Evolutionary conservation across 148 eudicot genomes (phyloP), one percentile per base, ranked within the genome.

Genomic region (Arbutus unedo): DNA sequence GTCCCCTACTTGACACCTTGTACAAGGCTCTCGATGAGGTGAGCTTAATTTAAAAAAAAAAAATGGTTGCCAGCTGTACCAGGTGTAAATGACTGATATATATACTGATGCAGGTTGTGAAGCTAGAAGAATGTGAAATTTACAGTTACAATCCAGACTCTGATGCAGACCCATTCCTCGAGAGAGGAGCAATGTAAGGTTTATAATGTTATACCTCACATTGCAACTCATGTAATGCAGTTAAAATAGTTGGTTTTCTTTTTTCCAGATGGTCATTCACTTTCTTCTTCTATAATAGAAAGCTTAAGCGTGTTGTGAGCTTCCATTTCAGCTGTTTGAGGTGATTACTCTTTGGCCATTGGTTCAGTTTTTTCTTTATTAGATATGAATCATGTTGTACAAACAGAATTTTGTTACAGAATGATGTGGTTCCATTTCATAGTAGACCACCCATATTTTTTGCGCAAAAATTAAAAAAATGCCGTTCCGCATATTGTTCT

Each of bases 1-100:
- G 82, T 82, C 81, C 98, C 62, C 89, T 96, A 53, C 87, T 94
- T 77, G 94, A 92, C 66, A 92, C 89, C 83, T 86, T 96, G 82
- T 88, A 85, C 91, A 93, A 87, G 90, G 95, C 97, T 66, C 85
- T 96, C 78, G 99, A 96, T 84, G 98, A 96, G 96, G 99, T 94
- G 87, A 86, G 90, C 56, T 79, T 74, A 18, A 54, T 68, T 59
- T 38, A 51, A 15, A 38, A 64, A 67, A 18, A 73, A 59, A n/a
- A n/a, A 14, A 18, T 68, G 50, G 23, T 74, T 74, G 45, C 47
- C 11, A 38, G 21, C 50, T 66, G n/a, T 74, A 54, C 45, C 68
- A 49, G 16, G 55, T 68, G 49, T 50, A 53, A 21, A 68, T 70
- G 4, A 75, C 81, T 85, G 44, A 81, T 79, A 77, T 72, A 85